Conservation (phyloP, 2,329 filamentous ascomycete species). For the Cordyceps farinosa region DNA sequence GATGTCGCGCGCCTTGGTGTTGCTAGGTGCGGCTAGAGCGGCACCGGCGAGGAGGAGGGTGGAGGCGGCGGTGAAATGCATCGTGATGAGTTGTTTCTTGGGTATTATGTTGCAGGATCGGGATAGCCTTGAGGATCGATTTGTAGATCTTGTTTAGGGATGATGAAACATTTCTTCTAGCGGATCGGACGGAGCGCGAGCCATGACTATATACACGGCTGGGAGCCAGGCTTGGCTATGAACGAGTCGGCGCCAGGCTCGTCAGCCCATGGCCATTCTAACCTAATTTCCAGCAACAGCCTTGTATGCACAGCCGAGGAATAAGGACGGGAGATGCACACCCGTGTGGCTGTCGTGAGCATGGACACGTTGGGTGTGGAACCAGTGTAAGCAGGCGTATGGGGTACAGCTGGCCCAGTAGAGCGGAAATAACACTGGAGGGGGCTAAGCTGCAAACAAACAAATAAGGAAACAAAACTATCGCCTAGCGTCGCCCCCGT, state of each 20-base stretch:
- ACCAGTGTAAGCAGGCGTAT: not conserved
- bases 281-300: not conserved
- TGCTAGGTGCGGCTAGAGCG: conserved; percentile 18
- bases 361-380: not conserved
- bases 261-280: not conserved
- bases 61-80: conserved; percentile 20
- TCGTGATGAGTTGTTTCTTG: not conserved
- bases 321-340: not conserved
- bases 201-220: not conserved
- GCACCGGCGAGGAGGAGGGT: conserved; percentile 19
- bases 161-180: conserved; percentile 5
- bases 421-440: not conserved
- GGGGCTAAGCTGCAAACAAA: not conserved
- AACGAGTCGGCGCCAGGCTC: not conserved
- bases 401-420: not conserved
- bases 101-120: not conserved
- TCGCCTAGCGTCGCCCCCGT: not conserved
- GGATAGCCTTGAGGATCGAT: not conserved
- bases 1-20: not conserved
- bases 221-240: not conserved
- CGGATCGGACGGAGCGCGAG: not conserved
- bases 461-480: not conserved
- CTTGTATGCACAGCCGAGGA: conserved; percentile 2
- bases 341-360: conserved; percentile 5
- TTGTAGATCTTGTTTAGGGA: conserved; percentile 6